These are phyloP conservation scores for Copromyces sp. DNA, from an alignment of 495 filamentous ascomycete species.

Conservation along the genomic window DNA sequence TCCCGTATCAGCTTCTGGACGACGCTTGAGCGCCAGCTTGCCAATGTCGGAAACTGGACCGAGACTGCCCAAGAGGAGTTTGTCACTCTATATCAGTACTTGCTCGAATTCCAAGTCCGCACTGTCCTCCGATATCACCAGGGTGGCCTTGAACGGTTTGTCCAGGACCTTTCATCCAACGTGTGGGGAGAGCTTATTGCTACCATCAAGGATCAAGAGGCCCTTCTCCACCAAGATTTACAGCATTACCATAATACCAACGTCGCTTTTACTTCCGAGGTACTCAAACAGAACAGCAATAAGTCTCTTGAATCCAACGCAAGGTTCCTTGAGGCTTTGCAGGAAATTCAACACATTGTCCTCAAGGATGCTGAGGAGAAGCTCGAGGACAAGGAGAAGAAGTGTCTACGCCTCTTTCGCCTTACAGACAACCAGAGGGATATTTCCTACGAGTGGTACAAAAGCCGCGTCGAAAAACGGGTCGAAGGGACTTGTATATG, in stretches of 20 bases:
- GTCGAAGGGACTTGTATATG: not conserved
- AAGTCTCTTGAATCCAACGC: not conserved
- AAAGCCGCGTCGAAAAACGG: not conserved
- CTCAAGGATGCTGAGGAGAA: not conserved
- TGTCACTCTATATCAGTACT: not conserved
- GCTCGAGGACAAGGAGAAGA: not conserved
- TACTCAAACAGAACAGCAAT: not conserved
- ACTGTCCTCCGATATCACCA: not conserved
- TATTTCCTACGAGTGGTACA: not conserved
- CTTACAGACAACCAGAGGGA: not conserved
- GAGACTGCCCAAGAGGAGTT: not conserved
- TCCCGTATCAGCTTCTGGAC: conserved; percentile 15
- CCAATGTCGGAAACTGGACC: not conserved
- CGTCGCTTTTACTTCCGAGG: rapidly evolving
- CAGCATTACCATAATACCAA: not conserved
- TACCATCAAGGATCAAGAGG: not conserved
- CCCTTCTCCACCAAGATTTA: not conserved
- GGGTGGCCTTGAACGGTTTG: not conserved
- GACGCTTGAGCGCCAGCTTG: conserved; percentile 5
- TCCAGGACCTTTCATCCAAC: not conserved
- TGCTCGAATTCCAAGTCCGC: not conserved
- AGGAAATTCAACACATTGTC: not conserved
- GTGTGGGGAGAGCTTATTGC: not conserved
- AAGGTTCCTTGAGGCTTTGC: not conserved
- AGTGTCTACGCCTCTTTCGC: not conserved